Evolutionary conservation across 75 land plant species (phyloP), one percentile per base, ranked within the genome.

Genomic region (Isoetes taiwanensis): DNA sequence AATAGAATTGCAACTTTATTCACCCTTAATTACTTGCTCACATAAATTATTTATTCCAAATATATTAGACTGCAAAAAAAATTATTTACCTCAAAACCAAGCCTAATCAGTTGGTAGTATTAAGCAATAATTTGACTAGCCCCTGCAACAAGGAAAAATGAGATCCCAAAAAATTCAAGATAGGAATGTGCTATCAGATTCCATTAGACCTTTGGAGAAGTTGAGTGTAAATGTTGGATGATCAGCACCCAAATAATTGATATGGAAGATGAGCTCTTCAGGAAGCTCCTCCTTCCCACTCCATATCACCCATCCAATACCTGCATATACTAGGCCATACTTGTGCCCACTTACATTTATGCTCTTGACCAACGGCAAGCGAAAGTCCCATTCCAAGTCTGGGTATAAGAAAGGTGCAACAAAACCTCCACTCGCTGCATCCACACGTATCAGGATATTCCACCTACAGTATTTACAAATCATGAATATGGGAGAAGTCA

Each of bases 301-400:
- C 81, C 81, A 78, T 3, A 78, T 28, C 2, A 53, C 64, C 81
- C 81, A 78, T 3, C 81, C 81, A 19, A 78, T 54, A 2, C 81
- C 81, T 23, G 81, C 73, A 28, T 78, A 78, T 12, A 76, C 79
- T 2, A 76, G 79, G 9, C 79, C 79, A 32, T 76, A 76, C 25
- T 76, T 76, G 71, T 78, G 81, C 1, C 81, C 81, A 28, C 81
- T 78, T 10, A 76, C 80, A 41, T 78, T 78, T 65, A 78, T 78
- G 64, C 81, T 78, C 67, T 60, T 77, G 43, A 78, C 81, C 61
- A 70, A 46, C 16, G 80, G 74, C 54, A 78, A 58, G 19, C 80
- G 40, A 56, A 78, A 78, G 54, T 78, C 81, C 81, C 81, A 78
- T 29, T 66, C 76, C 32, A 79, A 58, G 8, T 79, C 76, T 2